Evolutionary conservation across 495 filamentous ascomycete genomes (phyloP).

Genomic region (Choiromyces venosus): DNA sequence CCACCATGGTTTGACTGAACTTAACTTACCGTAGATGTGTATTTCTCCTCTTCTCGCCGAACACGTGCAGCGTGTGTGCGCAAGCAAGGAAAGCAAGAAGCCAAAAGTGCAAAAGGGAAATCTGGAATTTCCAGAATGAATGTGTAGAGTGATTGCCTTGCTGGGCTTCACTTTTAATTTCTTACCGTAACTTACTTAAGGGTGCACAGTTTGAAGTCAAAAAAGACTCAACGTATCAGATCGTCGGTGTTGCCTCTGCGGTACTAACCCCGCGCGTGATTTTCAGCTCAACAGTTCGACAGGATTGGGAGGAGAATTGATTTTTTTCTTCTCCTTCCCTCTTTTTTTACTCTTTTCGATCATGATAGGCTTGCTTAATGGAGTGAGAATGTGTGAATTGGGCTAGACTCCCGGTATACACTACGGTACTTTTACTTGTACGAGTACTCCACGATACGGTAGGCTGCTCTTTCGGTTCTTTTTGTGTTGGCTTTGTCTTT

Average conservation of each 20-base stretch:
- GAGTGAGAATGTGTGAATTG: not conserved
- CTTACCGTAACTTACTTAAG: too few relatives aligned
- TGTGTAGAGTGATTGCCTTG: too few relatives aligned
- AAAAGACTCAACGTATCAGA: too few relatives aligned
- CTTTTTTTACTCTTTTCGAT: not conserved
- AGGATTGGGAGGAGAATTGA: not conserved
- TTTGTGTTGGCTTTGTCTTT: not conserved
- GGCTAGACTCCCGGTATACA: not conserved
- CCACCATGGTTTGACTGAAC: too few relatives aligned
- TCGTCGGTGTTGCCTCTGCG: not conserved
- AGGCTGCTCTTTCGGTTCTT: not conserved
- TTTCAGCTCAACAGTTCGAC: not conserved
- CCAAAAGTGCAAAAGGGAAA: too few relatives aligned
- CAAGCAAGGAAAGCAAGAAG: too few relatives aligned
- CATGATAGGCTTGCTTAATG: not conserved
- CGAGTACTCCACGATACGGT: not conserved
- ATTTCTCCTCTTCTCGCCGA: too few relatives aligned
- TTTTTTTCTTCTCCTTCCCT: not conserved
- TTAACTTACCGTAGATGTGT: too few relatives aligned
- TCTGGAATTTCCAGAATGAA: too few relatives aligned
- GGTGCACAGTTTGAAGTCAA: too few relatives aligned
- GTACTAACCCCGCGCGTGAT: not conserved
- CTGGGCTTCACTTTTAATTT: too few relatives aligned
- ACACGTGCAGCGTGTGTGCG: too few relatives aligned
- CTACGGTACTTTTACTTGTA: not conserved